Evolutionary conservation across 2,329 filamentous ascomycete species (phyloP).

Genomic region (Alternaria incomplexa): DNA sequence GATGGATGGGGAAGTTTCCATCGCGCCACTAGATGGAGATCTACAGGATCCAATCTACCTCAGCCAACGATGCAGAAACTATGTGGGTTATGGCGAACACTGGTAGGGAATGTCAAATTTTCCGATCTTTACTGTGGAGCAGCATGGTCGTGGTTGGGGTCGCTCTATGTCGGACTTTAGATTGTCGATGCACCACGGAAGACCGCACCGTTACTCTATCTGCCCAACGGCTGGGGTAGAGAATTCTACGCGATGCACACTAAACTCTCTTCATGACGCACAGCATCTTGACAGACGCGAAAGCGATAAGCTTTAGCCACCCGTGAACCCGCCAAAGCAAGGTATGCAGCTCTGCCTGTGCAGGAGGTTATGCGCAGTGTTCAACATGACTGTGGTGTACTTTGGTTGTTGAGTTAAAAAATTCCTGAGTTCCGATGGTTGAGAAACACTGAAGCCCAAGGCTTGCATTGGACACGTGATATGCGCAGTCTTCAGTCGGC

Average conservation of each 20-base stretch:
- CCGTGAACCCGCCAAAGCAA: background rate
- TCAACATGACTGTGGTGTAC: no score
- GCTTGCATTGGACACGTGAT: background rate
- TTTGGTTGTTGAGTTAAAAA: no score
- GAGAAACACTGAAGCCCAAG: no score
- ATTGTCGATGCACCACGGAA: background rate
- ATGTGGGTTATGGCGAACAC: background rate
- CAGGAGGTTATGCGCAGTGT: background rate
- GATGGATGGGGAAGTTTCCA: background rate
- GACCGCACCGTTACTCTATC: background rate
- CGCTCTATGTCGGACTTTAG: background rate
- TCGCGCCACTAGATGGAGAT: slow-evolving; percentile 2
- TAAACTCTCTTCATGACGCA: background rate
- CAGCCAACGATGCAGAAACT: background rate
- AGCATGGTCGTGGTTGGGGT: background rate
- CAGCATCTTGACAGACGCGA: background rate
- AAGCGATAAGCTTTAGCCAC: background rate
- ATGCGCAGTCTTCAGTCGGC: background rate
- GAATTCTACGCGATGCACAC: background rate
- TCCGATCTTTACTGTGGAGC: background rate
- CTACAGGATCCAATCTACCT: background rate
- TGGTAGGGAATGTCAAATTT: background rate
- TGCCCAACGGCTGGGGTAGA: background rate
- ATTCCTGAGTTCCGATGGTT: no score
- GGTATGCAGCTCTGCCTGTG: background rate